phyloP scores from a whole-genome alignment of 1,139 yeast genomes.

The Saccharomycopsis hybrid region DNA sequence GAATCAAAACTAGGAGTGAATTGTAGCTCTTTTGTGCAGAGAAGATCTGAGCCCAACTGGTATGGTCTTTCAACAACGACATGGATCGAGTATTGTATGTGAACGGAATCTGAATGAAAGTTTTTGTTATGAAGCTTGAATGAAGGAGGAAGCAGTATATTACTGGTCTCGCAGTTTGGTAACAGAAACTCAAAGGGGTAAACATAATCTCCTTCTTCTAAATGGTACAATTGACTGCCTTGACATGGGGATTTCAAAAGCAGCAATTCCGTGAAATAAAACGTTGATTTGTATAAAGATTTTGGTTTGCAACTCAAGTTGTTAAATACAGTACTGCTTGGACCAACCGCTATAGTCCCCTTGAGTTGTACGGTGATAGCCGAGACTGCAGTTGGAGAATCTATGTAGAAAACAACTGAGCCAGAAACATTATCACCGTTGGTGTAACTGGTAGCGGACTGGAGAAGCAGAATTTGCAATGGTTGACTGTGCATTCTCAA shows the following conservation, averaged over 20 bases:
- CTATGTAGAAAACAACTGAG: neutral
- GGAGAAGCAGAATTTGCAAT: neutral
- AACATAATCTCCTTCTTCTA: neutral
- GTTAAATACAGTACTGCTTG: too few species aligned
- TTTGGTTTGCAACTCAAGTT: too few species aligned
- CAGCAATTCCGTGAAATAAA: neutral
- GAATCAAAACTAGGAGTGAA: too few species aligned
- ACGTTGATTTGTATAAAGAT: too few species aligned
- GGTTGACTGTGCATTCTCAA: neutral
- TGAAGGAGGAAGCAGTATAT: conserved; percentile 1
- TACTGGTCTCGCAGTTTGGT: neutral
- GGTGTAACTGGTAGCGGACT: neutral
- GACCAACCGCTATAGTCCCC: too few species aligned
- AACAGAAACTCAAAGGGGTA: neutral
- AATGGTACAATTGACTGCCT: neutral
- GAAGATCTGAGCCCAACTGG: too few species aligned
- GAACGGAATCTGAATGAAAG: too few species aligned
- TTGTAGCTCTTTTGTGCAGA: too few species aligned
- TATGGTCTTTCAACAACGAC: neutral
- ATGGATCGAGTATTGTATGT: neutral
- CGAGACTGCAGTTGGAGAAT: neutral
- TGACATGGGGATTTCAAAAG: neutral
- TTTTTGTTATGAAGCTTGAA: neutral
- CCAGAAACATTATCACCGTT: neutral
- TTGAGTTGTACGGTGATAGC: neutral